These are phyloP conservation scores for Trypanosoma brucei DNA, from an alignment of 208 protist species.

Conservation along the genomic window DNA sequence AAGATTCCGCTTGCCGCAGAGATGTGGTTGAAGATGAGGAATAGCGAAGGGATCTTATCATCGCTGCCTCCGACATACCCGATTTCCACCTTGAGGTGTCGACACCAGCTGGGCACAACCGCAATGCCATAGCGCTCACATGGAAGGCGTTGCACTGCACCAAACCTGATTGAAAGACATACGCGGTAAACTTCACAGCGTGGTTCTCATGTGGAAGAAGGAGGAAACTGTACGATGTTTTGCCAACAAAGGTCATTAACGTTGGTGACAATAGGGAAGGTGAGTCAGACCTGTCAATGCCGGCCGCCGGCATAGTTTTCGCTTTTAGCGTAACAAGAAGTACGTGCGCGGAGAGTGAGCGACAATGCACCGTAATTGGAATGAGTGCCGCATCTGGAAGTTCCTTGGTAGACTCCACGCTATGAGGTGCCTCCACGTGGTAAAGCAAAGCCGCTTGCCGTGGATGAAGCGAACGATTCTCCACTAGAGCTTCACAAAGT, in stretches of 20 bases:
- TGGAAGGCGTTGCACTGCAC: conserved; percentile 63
- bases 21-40: no score
- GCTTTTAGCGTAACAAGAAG: conserved; percentile 41
- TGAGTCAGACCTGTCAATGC: background rate
- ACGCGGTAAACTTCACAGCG: conserved; percentile 53
- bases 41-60: conserved; percentile 7
- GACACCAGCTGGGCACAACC: conserved; percentile 6
- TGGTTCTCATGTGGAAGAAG: conserved; percentile 59
- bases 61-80: conserved; percentile 19
- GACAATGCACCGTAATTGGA: conserved; percentile 54
- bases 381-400: conserved; percentile 32
- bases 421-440: conserved; percentile 16
- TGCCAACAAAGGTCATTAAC: conserved; percentile 59
- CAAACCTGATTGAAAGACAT: conserved; percentile 51
- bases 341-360: conserved; percentile 52
- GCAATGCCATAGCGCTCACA: conserved; percentile 38
- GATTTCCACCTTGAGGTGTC: conserved; percentile 9
- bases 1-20: background rate
- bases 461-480: conserved; percentile 32
- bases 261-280: conserved; percentile 16
- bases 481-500: conserved; percentile 45
- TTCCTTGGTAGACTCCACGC: conserved; percentile 20
- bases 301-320: background rate
- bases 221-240: conserved; percentile 51
- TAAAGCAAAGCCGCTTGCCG: conserved; percentile 47